Evolutionary conservation across 2,329 filamentous ascomycete genomes (phyloP), one percentile per base, ranked within the genome.

Genomic region (Plectosphaerella cucumerina): DNA sequence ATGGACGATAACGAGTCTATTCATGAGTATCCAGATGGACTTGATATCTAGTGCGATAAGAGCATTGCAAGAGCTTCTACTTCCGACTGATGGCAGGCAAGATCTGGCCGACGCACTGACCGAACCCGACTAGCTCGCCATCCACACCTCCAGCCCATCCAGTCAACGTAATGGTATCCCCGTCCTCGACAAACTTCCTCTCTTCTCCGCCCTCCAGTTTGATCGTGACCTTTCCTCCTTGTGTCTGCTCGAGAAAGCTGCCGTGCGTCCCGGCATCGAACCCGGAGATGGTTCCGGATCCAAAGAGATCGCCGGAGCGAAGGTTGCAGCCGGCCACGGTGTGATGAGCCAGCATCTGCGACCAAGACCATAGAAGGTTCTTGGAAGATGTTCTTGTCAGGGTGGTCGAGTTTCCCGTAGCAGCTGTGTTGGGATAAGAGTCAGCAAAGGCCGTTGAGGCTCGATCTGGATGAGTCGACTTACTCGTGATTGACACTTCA

Each of bases 281-380:
- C 3, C 89, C 89, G 0, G 70, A 72, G 57, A 93, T 91, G 0
- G 89, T 94, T 6, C 89, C 89, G 1, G 85, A 89, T 3, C 88
- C 89, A 1, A 94, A 69, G 34, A 94, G 65, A 62, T 94, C 89
- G 42, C 89, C 89, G 0, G 84, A 76, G 5, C 82, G 79, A 68
- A 94, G 77, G 5, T 85, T 84, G 66, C 89, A 94, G 5, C 89
- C 89, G 0, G 84, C 87, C 51, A 90, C 79, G 2, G 86, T 85
- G 65, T 94, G 89, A 65, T 94, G 89, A 0, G 89, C 81, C 23
- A 94, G 72, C 88, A 93, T 92, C 64, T 94, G 90, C 0, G 87
- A 79, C 71, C 90, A 94, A 0, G 88, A 92, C 77, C 84, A 94
- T 1, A 93, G 75, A 1, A 94, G 73, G 47, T 75, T 67, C n/a